These are phyloP conservation scores for Metschnikowia matae DNA, from an alignment of 805 yeast genomes.

Conservation along the genomic window DNA sequence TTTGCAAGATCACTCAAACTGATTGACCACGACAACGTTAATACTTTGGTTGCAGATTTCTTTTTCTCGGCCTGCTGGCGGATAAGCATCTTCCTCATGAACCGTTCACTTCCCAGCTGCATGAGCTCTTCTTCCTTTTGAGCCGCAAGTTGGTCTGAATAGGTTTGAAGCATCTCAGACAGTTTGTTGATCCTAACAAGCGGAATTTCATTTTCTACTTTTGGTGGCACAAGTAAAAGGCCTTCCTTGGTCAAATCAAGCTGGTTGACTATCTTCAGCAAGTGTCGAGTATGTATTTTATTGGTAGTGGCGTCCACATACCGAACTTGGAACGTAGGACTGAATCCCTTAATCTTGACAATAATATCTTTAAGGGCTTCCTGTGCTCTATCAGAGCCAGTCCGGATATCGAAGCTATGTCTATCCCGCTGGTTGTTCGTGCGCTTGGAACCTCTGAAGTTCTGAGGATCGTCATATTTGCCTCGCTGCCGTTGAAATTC, in stretches of 20 bases:
- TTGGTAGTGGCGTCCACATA: conserved; percentile 24
- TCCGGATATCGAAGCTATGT: conserved; percentile 19
- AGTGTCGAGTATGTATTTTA: conserved; percentile 19
- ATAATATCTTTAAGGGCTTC: conserved; percentile 26
- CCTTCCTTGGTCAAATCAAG: conserved; percentile 27
- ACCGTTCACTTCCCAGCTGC: conserved; percentile 31
- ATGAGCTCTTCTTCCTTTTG: conserved; percentile 29
- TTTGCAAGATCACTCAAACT: conserved; percentile 47
- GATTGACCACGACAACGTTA: conserved; percentile 55
- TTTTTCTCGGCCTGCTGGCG: conserved; percentile 33
- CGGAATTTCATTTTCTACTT: conserved; percentile 21
- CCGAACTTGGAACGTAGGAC: conserved; percentile 23
- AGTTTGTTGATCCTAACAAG: conserved; percentile 25
- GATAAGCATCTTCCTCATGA: conserved; percentile 24
- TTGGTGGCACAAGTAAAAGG: conserved; percentile 19
- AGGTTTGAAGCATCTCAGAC: conserved; percentile 31
- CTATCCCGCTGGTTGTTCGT: not conserved
- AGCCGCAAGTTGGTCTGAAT: conserved; percentile 30
- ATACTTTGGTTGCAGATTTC: conserved; percentile 40
- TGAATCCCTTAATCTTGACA: conserved; percentile 16
- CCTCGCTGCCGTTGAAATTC: not conserved
- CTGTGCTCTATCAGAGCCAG: conserved; percentile 27
- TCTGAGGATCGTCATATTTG: not conserved
- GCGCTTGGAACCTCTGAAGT: not conserved
- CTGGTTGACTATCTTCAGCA: conserved; percentile 31